Evolutionary conservation across 116 monocot genomes (phyloP), one percentile per base, ranked within the genome.

Genomic region (Phalaenopsis hybrid): DNA sequence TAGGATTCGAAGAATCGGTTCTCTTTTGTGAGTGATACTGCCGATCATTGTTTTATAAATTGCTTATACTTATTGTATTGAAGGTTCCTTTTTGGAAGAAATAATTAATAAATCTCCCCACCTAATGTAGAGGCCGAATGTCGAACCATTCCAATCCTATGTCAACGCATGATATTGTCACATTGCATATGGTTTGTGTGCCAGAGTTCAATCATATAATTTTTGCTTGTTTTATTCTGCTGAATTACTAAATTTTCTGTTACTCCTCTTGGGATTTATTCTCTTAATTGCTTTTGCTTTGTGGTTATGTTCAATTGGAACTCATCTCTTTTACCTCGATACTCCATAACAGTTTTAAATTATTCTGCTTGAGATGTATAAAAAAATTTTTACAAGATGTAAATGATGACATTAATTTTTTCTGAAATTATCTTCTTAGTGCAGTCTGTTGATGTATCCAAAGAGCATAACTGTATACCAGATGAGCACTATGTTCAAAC

Each of bases 401-500:
- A 17, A 0, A 70, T 28, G 0, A 70, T 70, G 70, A 12, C 70
- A 34, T 70, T 70, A 13, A 23, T 74, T 44, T 45, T 0, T 31
- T 7, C 81, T 46, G 45, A 34, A 82, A 75, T 34, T 20, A 1
- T 31, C 33, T 63, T 48, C 17, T 78, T 88, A 78, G 49, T 88
- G 80, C 84, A 98, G 98, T 89, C 92, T 77, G 77, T 84, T 28
- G 88, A 98, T 83, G 90, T 81, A 70, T 85, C 81, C 55, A 95
- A 94, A 79, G 91, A 90, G 44, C 98, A 98, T 75, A 98, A 98
- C 83, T 98, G 98, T 81, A 95, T 98, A 85, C 98, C 98, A 46
- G 98, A 98, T 83, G 98, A 98, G 79, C 98, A 98, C 79, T 98
- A 98, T 88, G 95, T 98, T 81, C 98, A 94, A 81, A 93, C 95